phyloP scores from a whole-genome alignment of 2,329 filamentous ascomycete species.

The Exophiala aquamarina region DNA sequence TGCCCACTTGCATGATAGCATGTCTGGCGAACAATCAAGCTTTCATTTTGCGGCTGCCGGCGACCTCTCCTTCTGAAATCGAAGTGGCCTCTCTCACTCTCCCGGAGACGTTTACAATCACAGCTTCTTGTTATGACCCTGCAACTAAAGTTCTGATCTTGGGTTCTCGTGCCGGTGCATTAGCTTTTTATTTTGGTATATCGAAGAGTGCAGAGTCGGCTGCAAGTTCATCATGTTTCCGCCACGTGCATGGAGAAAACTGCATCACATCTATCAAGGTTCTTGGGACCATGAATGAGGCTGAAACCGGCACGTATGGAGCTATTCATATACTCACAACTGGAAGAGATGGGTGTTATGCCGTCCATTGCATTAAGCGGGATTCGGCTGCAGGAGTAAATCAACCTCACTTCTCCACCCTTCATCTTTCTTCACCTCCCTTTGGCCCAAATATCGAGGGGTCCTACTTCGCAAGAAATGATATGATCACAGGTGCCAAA shows the following conservation, averaged over 20 bases:
- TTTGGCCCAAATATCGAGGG: slow-evolving; percentile 77
- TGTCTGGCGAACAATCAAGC: slow-evolving; percentile 7
- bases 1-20: background rate
- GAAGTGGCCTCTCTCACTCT: slow-evolving; percentile 29
- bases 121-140: slow-evolving; percentile 42
- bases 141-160: slow-evolving; percentile 43
- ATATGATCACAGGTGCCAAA: background rate
- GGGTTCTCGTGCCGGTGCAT: slow-evolving; percentile 56
- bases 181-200: slow-evolving; percentile 47
- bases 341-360: slow-evolving; percentile 73
- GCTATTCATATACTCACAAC: slow-evolving; percentile 64
- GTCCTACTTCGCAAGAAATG: slow-evolving; percentile 56
- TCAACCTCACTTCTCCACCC: slow-evolving; percentile 36
- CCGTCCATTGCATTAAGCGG: slow-evolving; percentile 55
- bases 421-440: slow-evolving; percentile 69
- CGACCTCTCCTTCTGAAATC: background rate
- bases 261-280: slow-evolving; percentile 67
- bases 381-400: background rate
- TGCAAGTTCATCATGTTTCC: background rate
- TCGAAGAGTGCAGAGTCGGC: too few species aligned
- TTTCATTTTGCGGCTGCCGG: slow-evolving; percentile 14
- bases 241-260: slow-evolving; percentile 53
- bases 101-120: slow-evolving; percentile 51
- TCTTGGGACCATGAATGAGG: slow-evolving; percentile 36
- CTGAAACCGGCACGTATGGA: slow-evolving; percentile 18